Evolutionary conservation across 2,329 filamentous ascomycete species (phyloP).

Genomic region (Diaporthe nobilis): DNA sequence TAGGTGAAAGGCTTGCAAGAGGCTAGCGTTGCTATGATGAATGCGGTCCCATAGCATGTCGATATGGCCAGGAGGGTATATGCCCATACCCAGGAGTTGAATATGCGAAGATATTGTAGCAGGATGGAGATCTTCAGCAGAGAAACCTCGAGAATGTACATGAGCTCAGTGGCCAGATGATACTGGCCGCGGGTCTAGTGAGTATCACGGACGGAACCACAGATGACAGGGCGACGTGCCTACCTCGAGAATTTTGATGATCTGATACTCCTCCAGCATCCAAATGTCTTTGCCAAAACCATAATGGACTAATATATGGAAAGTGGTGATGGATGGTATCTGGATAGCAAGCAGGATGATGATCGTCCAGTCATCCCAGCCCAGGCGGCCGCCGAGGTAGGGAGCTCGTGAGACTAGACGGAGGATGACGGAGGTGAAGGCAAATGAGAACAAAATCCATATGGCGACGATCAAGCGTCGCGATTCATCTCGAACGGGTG

Average conservation of each 20-base stretch:
- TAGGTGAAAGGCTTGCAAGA: background rate
- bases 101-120: slow-evolving; percentile 6
- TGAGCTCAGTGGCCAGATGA: background rate
- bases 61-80: background rate
- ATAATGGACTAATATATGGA: background rate
- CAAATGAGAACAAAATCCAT: background rate
- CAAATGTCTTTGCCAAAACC: background rate
- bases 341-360: background rate
- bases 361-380: background rate
- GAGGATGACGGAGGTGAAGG: background rate
- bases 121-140: background rate
- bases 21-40: background rate
- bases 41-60: background rate
- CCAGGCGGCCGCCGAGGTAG: background rate
- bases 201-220: background rate
- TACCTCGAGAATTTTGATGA: background rate
- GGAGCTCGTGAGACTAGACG: background rate
- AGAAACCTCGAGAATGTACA: background rate
- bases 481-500: background rate
- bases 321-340: background rate
- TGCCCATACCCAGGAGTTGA: background rate
- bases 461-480: background rate
- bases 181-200: background rate
- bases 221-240: background rate
- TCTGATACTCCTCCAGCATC: background rate